Evolutionary conservation across 768 basidiomycete species (phyloP).

Genomic region (Crassisporium funariophilum): DNA sequence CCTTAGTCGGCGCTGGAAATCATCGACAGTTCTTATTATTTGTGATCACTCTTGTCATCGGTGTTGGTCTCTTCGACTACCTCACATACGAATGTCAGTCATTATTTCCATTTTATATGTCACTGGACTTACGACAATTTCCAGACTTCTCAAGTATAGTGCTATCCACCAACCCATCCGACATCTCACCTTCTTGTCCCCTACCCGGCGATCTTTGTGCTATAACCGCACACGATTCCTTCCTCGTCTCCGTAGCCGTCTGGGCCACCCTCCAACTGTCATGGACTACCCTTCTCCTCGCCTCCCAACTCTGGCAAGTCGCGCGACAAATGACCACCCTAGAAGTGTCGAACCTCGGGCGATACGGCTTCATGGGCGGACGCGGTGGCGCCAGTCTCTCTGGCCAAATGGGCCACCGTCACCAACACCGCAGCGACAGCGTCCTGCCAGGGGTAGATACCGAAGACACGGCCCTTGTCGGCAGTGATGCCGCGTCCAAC

Average conservation of each 20-base stretch:
- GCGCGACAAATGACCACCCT: conserved; percentile 93
- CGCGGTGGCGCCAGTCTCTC: conserved; percentile 68
- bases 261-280: conserved; percentile 96
- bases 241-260: conserved; percentile 76
- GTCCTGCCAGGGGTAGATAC: conserved; percentile 48
- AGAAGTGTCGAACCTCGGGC: conserved; percentile 92
- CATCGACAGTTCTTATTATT: conserved; percentile 98
- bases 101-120: conserved; percentile 3
- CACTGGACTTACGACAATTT: background rate
- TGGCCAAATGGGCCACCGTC: conserved; percentile 81
- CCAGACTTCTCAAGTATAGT: conserved; percentile 58
- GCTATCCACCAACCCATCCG: conserved; percentile 36
- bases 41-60: conserved; percentile 80
- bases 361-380: conserved; percentile 97
- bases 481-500: conserved; percentile 20
- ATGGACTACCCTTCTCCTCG: conserved; percentile 90
- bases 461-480: conserved; percentile 45
- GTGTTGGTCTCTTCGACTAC: conserved; percentile 81
- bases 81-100: conserved; percentile 80
- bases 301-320: conserved; percentile 90
- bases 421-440: conserved; percentile 36
- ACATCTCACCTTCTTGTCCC: conserved; percentile 63
- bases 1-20: conserved; percentile 83
- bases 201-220: conserved; percentile 71
- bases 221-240: conserved; percentile 72